Base-by-base conservation (phyloP, 345 rosid species). In the Pugionium cornutum region DNA sequence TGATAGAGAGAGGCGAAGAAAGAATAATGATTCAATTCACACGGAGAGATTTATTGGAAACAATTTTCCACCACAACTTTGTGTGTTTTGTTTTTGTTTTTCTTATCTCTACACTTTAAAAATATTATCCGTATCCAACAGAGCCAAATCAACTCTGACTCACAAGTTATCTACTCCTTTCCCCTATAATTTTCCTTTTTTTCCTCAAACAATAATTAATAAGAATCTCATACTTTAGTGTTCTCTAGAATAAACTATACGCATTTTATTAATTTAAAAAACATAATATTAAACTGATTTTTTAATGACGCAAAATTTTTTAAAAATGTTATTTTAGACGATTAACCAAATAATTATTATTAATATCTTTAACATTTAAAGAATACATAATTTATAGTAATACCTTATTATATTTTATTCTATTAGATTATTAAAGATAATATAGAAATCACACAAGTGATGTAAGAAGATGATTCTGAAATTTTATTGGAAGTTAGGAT, bases 401-500 rank as follows among this genome's bases (percentile, higher is more conserved):
- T n/a, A n/a, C n/a, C n/a, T n/a, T n/a, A n/a, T n/a, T n/a, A n/a
- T n/a, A n/a, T n/a, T n/a, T n/a, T 68, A 42, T 33, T 67, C 25
- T 26, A 27, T 26, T 37, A 31, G 9, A 55, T 10, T 31, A 57
- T 41, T 11, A 42, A 64, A 61, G 71, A 72, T 72, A 72, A 72
- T 58, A 53, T 9, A 8, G 36, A 43, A 31, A 58, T 65, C 41
- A 41, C 44, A 53, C 7, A 53, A 43, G 35, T 61, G 55, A 64
- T 71, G 66, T 58, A 35, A 10, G 70, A 58, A 42, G 76, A 64
- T 58, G 53, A 25, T 64, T 65, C 71, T 72, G 43, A 72, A 49
- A 46, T 72, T 42, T 65, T 43, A 72, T 72, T 72, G 76, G 76
- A 66, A 72, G 55, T 65, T 72, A 65, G 76, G 76, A 72, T 72